Percentiles rank a stretch among this genome's conserved stretches.
Conservation (phyloP, 768 basidiomycete genomes). For the Lyophyllum decastes region DNA sequence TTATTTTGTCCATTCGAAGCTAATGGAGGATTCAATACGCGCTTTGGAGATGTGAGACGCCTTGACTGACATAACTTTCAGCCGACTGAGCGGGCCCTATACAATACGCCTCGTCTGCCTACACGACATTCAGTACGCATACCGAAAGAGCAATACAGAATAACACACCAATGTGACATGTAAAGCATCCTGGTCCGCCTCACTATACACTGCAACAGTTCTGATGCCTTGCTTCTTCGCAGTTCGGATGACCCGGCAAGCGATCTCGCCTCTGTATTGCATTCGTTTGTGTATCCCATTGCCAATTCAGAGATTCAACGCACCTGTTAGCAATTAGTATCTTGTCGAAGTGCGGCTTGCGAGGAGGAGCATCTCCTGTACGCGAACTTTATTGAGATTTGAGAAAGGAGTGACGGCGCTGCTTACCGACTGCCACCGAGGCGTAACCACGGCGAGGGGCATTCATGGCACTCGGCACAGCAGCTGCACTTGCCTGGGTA, state of each 20-base stretch:
- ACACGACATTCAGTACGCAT: neutral
- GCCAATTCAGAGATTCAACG: constrained; percentile 4
- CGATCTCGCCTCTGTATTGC: constrained; percentile 81
- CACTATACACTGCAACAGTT: constrained; percentile 92
- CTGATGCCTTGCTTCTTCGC: constrained; percentile 85
- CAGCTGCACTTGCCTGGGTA: neutral
- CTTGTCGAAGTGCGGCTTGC: constrained; percentile 77
- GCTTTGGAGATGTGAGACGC: neutral
- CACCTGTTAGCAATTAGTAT: constrained; percentile 91
- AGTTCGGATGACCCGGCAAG: constrained; percentile 92
- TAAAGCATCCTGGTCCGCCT: constrained; percentile 77
- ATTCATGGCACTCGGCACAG: neutral
- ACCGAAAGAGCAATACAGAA: neutral
- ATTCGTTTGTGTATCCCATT: neutral
- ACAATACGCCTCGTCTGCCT: constrained; percentile 89
- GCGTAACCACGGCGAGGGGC: constrained; percentile 22
- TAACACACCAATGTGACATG: constrained; percentile 75
- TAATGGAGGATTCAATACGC: constrained; percentile 26
- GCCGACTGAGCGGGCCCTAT: constrained; percentile 90
- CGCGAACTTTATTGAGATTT: neutral
- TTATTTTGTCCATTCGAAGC: constrained; percentile 87
- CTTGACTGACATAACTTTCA: constrained; percentile 79
- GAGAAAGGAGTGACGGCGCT: neutral
- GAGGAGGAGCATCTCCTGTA: constrained; percentile 17
- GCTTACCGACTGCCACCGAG: constrained; percentile 30